phyloP scores from a whole-genome alignment of 192 early-diverging fungal species.

The Mortierella alpina region DNA sequence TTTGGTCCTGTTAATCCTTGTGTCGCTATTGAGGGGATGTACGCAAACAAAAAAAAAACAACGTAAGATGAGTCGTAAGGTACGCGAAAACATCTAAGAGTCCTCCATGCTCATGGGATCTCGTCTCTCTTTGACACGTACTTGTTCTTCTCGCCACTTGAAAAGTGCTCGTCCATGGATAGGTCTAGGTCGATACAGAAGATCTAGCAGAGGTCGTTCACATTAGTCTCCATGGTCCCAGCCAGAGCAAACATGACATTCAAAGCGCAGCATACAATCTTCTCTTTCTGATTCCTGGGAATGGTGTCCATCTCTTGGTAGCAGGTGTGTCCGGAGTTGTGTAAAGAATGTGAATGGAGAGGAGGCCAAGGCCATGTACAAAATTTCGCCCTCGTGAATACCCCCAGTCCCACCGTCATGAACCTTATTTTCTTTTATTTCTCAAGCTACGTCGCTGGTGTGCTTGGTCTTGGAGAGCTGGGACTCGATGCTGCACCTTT shows the following conservation, averaged over 20 bases:
- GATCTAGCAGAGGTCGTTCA: conserved; percentile 10
- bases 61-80: background rate
- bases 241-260: background rate
- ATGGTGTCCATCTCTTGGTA: background rate
- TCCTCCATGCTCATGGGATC: too few species aligned
- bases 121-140: background rate
- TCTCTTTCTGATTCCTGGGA: conserved; percentile 16
- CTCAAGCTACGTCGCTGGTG: conserved; percentile 14
- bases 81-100: background rate
- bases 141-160: conserved; percentile 19
- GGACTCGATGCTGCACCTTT: conserved; percentile 21
- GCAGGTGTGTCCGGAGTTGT: background rate
- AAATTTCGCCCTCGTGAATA: background rate
- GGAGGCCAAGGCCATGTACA: background rate
- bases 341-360: too few species aligned
- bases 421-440: background rate
- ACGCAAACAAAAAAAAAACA: background rate
- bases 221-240: background rate
- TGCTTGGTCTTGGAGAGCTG: conserved; percentile 38
- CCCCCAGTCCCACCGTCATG: background rate
- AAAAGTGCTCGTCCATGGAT: conserved; percentile 48
- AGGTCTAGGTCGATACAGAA: conserved; percentile 40
- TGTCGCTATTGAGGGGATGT: conserved; percentile 6
- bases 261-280: conserved; percentile 14
- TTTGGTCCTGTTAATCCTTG: conserved; percentile 47